Evolutionary conservation across 441 rosid species (phyloP), one percentile per base, ranked within the genome.

Genomic region (Croton laevigatus): DNA sequence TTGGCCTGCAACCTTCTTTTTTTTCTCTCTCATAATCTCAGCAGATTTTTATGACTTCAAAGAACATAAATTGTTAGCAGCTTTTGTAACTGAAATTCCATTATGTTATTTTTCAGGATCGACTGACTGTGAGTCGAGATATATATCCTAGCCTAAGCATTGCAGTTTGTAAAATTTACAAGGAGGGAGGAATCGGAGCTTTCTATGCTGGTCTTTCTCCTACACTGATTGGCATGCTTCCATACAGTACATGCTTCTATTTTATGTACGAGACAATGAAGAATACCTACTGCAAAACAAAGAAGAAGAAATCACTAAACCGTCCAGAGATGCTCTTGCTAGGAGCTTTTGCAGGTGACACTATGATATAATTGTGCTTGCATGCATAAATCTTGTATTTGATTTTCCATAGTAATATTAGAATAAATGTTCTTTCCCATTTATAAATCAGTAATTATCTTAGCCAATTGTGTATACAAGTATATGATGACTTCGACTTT

Each of bases 191-290:
- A 16, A 55, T 91, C 62, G 81, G 97, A 67, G 91, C 87, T 76
- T 89, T 95, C 74, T 89, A 95, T 64, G 84, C 98, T 27, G 98
- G 99, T 51, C 40, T 95, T 69, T 82, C 86, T 64, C 99, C 99
- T 19, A 91, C 99, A 8, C 74, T 95, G 70, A 73, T 91, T 0
- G 99, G 99, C 72, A 95, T 95, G 99, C 97, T 95, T 81, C 99
- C 99, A 0, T 95, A 93, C 76, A 93, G 98, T 81, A 95, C 99
- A 12, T 91, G 98, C 80, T 95, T 82, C 79, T 95, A 95, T 83
- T 95, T 93, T 77, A 86, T 95, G 89, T 91, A 93, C 54, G 99
- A 93, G 78, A 89, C 81, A 6, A 72, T 86, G 76, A 93, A 95
- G 86, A 88, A 69, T n/a, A 74, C 90, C 1, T 93, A 91, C 72